Evolutionary conservation across 805 yeast genomes (phyloP).

Genomic region (Suhomyces kilbournensis): DNA sequence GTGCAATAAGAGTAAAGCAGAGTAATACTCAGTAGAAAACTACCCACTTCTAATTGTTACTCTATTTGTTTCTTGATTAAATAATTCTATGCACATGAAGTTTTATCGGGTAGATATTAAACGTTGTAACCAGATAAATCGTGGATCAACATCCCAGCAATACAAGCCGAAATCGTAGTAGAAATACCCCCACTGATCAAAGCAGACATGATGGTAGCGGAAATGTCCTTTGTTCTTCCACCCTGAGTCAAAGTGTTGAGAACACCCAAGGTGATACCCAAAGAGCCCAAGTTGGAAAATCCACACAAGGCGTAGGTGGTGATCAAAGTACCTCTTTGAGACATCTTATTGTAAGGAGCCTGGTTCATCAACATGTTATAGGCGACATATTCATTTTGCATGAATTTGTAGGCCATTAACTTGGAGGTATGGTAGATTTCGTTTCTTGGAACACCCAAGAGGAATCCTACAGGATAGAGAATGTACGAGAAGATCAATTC

Average conservation of each 20-base stretch:
- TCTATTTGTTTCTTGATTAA: too few relatives aligned
- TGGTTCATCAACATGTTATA: constrained; percentile 39
- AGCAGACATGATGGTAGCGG: constrained; percentile 46
- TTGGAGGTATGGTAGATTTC: constrained; percentile 51
- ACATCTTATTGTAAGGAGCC: constrained; percentile 45
- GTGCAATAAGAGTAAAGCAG: too few relatives aligned
- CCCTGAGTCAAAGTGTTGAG: constrained; percentile 54
- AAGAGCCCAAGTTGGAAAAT: constrained; percentile 59
- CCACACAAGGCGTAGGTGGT: constrained; percentile 65
- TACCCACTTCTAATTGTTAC: too few relatives aligned
- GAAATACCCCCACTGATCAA: constrained; percentile 52
- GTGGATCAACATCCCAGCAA: constrained; percentile 62
- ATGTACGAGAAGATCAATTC: constrained; percentile 57
- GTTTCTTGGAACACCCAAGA: constrained; percentile 52
- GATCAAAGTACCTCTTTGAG: constrained; percentile 50
- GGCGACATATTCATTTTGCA: constrained; percentile 63
- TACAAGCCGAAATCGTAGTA: constrained; percentile 54
- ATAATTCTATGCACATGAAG: too few relatives aligned
- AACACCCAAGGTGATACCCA: constrained; percentile 62
- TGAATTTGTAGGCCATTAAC: constrained; percentile 54
- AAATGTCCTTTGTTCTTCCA: constrained; percentile 45
- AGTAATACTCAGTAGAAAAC: too few relatives aligned
- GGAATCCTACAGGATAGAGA: constrained; percentile 58
- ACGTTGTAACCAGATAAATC: constrained; percentile 30
- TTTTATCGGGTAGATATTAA: neutral